phyloP scores from a whole-genome alignment of 192 early-diverging fungal species.

The Entophlyctis helioformis region DNA sequence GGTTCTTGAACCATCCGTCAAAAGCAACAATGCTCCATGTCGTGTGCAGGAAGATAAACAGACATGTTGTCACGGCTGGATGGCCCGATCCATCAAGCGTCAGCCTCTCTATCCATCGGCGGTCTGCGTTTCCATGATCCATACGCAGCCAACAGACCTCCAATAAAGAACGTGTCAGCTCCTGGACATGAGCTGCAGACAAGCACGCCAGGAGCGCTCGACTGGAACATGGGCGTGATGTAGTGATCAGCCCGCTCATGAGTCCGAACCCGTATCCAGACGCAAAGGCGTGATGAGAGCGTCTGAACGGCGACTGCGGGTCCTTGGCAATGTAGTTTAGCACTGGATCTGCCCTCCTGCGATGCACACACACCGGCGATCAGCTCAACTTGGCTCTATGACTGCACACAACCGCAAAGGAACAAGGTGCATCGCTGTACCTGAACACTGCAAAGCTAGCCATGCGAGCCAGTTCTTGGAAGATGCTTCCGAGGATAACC shows the following conservation, averaged over 20 bases:
- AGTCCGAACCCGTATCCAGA: conserved; percentile 62
- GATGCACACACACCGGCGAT: neutral
- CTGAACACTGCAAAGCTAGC: too few species aligned
- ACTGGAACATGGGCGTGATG: conserved; percentile 50
- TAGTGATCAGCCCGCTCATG: conserved; percentile 61
- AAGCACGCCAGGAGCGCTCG: conserved; percentile 57
- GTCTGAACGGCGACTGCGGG: conserved; percentile 57
- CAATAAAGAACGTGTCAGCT: conserved; percentile 50
- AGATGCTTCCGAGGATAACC: conserved; percentile 5
- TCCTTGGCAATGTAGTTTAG: conserved; percentile 46
- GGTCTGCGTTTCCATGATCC: neutral
- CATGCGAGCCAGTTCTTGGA: neutral
- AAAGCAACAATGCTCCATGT: conserved; percentile 67
- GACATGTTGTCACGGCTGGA: conserved; percentile 53
- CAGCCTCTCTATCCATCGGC: neutral
- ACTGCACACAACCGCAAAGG: neutral
- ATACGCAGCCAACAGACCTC: conserved; percentile 32
- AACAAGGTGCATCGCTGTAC: too few species aligned
- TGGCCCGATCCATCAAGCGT: neutral
- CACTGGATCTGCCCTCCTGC: conserved; percentile 54
- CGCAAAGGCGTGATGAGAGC: conserved; percentile 49
- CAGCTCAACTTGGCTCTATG: neutral
- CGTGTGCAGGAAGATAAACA: conserved; percentile 60
- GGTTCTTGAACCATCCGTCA: conserved; percentile 42
- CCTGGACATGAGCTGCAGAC: conserved; percentile 52